A percentile compares a stretch with the other conserved stretches of the same genome.
phyloP scores from a whole-genome alignment of 345 rosid species.

The Rhodamnia rubescens region DNA sequence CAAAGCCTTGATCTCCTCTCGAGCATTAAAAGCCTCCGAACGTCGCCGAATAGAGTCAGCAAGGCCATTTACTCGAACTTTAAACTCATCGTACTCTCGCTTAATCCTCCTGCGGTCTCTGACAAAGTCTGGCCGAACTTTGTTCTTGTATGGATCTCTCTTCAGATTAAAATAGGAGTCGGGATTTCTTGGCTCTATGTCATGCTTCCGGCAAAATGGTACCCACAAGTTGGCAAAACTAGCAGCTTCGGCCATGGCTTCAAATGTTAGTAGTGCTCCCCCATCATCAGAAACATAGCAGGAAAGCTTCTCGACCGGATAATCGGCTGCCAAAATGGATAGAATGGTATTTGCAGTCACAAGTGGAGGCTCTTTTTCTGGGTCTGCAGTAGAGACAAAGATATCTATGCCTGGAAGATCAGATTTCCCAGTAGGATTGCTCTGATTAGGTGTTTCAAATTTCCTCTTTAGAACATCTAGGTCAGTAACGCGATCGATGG shows the following conservation, averaged over 20 bases:
- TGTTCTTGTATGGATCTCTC: conserved; percentile 68
- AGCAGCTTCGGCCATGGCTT: conserved; percentile 91
- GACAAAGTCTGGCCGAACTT: conserved; percentile 63
- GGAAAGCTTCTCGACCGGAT: conserved; percentile 70
- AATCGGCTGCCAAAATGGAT: conserved; percentile 68
- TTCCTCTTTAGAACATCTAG: conserved; percentile 43
- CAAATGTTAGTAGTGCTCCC: conserved; percentile 72
- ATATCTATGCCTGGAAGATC: conserved; percentile 76
- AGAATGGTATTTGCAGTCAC: conserved; percentile 80
- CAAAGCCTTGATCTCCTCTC: conserved; percentile 60
- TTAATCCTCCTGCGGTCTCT: conserved; percentile 60
- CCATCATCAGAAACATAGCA: conserved; percentile 86
- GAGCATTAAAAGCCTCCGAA: conserved; percentile 67
- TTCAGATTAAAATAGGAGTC: conserved; percentile 68
- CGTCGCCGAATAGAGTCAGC: conserved; percentile 58
- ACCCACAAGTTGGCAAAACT: conserved; percentile 79
- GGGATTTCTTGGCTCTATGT: conserved; percentile 69
- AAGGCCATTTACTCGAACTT: conserved; percentile 63
- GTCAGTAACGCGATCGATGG: conserved; percentile 46
- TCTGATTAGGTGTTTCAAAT: conserved; percentile 44
- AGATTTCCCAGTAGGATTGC: conserved; percentile 49
- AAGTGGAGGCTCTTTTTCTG: conserved; percentile 77
- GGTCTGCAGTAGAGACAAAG: conserved; percentile 82
- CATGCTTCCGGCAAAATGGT: conserved; percentile 79
- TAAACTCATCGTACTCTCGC: conserved; percentile 73